Evolutionary conservation across 1,284 basidiomycete species (phyloP).

Genomic region (Tilletiopsis washingtonensis): DNA sequence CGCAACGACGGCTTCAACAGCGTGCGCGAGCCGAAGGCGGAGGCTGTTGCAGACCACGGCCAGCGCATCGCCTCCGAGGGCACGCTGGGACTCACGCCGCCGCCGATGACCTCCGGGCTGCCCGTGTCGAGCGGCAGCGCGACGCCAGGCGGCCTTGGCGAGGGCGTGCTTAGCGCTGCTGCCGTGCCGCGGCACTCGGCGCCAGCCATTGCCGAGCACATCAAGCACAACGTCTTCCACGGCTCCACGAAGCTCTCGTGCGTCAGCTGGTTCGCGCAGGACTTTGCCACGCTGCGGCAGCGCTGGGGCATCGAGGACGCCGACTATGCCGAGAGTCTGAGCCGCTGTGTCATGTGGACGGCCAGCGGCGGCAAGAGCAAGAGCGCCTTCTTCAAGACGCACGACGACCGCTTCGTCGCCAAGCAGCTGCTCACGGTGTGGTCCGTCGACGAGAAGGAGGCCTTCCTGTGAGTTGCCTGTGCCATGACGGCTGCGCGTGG

Average conservation of each 20-base stretch:
- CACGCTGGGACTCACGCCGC: too few relatives aligned
- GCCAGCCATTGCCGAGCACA: constrained; percentile 16
- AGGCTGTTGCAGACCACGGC: background rate
- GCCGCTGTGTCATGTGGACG: constrained; percentile 28
- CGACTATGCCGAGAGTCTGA: constrained; percentile 30
- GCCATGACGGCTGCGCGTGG: too few relatives aligned
- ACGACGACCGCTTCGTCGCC: constrained; percentile 30
- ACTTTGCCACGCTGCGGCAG: constrained; percentile 31
- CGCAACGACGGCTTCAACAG: too few relatives aligned
- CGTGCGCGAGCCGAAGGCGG: background rate
- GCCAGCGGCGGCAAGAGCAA: constrained; percentile 34
- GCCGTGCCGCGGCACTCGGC: background rate
- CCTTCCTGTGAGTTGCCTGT: constrained; percentile 20
- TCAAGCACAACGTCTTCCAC: constrained; percentile 35
- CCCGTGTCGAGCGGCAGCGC: too few relatives aligned
- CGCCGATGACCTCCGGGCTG: background rate
- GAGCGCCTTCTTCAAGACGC: constrained; percentile 33
- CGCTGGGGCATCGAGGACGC: constrained; percentile 26
- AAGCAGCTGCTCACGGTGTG: constrained; percentile 39
- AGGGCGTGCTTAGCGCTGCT: background rate
- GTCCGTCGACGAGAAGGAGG: constrained; percentile 39
- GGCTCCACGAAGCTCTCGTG: constrained; percentile 36
- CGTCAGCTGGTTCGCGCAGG: constrained; percentile 41
- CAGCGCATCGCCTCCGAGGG: background rate
- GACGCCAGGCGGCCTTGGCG: too few relatives aligned